Evolutionary conservation across 352 stramenopile species (phyloP).

Genomic region (Pythium aphanidermatum): DNA sequence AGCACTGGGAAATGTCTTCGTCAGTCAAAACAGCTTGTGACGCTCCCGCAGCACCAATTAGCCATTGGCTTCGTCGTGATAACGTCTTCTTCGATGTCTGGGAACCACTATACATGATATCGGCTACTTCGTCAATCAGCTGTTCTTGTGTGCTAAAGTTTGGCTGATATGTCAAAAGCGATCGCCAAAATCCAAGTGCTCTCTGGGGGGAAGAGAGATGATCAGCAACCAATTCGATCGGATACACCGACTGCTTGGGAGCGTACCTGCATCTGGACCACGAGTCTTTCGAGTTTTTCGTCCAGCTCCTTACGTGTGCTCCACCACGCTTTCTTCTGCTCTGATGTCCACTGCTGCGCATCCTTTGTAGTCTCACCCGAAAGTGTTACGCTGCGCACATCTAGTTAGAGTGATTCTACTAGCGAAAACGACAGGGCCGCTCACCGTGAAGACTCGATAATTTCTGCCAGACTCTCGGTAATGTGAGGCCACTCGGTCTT

Average conservation of each 20-base stretch:
- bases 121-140: neutral
- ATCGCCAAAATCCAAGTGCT: constrained; percentile 16
- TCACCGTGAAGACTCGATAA: constrained; percentile 53
- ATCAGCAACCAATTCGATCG: constrained; percentile 11
- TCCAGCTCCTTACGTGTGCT: constrained; percentile 53
- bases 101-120: neutral
- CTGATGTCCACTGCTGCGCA: constrained; percentile 37
- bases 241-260: too few species aligned
- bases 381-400: constrained; percentile 36
- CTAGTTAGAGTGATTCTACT: neutral
- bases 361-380: constrained; percentile 53
- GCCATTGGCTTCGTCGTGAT: constrained; percentile 1
- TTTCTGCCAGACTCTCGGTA: constrained; percentile 34
- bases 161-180: constrained; percentile 10
- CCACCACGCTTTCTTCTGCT: constrained; percentile 81
- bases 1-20: constrained; percentile 8
- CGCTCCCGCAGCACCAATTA: constrained; percentile 2
- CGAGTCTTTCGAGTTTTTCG: constrained; percentile 27
- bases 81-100: neutral
- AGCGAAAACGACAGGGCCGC: constrained; percentile 14
- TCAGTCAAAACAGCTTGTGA: constrained; percentile 6
- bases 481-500: constrained; percentile 32
- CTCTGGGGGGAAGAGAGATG: neutral
- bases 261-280: constrained; percentile 52
- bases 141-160: neutral